Base-by-base conservation (phyloP, 441 rosid genomes). In the Populus hybrid region DNA sequence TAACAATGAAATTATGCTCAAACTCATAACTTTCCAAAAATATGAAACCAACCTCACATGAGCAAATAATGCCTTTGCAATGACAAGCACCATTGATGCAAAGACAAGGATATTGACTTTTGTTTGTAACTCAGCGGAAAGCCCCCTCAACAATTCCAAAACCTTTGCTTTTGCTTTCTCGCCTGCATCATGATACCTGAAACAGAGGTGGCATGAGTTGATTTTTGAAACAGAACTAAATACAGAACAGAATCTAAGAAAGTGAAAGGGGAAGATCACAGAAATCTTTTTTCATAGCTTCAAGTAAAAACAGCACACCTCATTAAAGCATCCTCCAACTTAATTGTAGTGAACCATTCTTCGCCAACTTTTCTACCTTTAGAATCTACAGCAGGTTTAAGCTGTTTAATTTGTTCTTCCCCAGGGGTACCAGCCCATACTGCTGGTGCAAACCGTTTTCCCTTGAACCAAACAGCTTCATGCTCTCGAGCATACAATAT, bases 291-390 rank as follows among this genome's bases (percentile, higher is more conserved):
- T 71, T 30, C 67, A 73, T 32, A 50, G 54, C 68, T 50, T 67
- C 57, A 34, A 5, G 34, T 5, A 30, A 63, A 68, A 64, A 80
- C 68, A 54, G 67, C 81, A 42, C 30, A 94, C 98, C 97, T 96
- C 79, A 79, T 81, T 81, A 94, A 80, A 80, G 98, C 98, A 83
- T 74, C 85, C 85, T 96, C 98, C 82, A 96, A 96, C 83, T 91
- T 94, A 73, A 76, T 67, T 26, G 98, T 90, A 65, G 90, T 94
- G 88, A 90, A 96, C 98, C 99, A 96, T 85, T 96, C 99, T 87
- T 96, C 99, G 50, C 99, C 98, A 79, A 96, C 97, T 80, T 89
- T 96, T 91, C 88, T 92, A 32, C 98, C 98, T 89, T 92, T 96
- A 2, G 98, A 89, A 88, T 96, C 99, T 72, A 89, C 6, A 67